These are phyloP conservation scores for Solanum corneliomulleri DNA, from an alignment of 257 asterid species.

Conservation along the genomic window DNA sequence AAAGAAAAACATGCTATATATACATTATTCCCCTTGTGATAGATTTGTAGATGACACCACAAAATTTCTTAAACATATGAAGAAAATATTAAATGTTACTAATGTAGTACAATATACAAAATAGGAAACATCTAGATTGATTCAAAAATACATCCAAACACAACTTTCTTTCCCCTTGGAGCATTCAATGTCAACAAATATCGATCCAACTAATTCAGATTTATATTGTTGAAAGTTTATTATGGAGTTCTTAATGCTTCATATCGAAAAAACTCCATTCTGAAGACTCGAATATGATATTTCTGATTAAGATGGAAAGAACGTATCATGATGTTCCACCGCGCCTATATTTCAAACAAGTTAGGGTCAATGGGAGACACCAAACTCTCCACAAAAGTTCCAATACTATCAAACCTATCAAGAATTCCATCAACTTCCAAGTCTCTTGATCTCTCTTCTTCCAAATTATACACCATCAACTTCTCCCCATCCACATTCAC, in stretches of 20 bases:
- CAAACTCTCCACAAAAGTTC: constrained; percentile 21
- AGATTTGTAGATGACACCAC: background rate
- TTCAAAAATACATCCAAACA: background rate
- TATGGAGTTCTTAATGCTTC: background rate
- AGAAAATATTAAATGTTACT: background rate
- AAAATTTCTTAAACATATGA: background rate
- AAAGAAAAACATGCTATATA: background rate
- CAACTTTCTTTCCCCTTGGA: background rate
- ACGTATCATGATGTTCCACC: background rate
- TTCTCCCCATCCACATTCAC: constrained; percentile 3
- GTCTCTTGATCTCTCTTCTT: background rate
- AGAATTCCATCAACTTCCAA: constrained; percentile 12
- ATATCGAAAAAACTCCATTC: background rate
- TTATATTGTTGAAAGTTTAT: background rate
- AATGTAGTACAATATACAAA: background rate
- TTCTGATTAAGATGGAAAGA: background rate
- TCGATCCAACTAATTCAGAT: background rate
- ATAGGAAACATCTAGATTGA: background rate
- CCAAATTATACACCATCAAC: constrained; percentile 3
- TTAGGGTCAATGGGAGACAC: background rate
- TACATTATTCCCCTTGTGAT: background rate
- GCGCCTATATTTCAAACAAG: background rate
- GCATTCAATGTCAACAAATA: background rate
- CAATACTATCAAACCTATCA: constrained; percentile 2
- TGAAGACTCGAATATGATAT: background rate